Evolutionary conservation across 371 early-diverging fungal genomes (phyloP).

Genomic region (Mucor racemosus): DNA sequence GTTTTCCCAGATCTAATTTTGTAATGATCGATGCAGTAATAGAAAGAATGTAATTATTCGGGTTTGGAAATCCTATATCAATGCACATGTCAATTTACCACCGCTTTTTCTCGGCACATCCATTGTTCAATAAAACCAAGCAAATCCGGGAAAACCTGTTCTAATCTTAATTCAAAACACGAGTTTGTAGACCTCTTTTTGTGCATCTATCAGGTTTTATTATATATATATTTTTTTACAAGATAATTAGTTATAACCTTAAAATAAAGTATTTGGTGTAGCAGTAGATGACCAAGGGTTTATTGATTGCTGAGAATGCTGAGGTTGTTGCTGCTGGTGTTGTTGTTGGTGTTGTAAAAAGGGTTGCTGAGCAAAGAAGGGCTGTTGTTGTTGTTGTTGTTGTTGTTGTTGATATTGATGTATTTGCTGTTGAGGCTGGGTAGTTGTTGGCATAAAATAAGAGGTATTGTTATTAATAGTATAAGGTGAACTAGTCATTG

Average conservation of each 20-base stretch:
- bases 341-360: neutral
- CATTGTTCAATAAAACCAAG: too few relatives aligned
- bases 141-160: neutral
- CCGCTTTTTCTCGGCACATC: too few relatives aligned
- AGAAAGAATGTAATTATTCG: too few relatives aligned
- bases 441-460: constrained; percentile 10
- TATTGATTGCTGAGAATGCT: constrained; percentile 1
- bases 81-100: too few relatives aligned
- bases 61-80: too few relatives aligned
- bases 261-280: constrained; percentile 13
- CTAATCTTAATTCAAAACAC: neutral
- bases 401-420: too few relatives aligned
- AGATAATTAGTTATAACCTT: neutral
- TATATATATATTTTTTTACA: neutral
- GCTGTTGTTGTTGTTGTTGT: constrained; percentile 7
- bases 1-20: too few relatives aligned
- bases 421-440: constrained; percentile 12
- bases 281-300: constrained; percentile 6
- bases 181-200: neutral
- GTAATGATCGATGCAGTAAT: too few relatives aligned
- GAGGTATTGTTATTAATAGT: constrained; percentile 2
- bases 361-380: neutral
- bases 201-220: neutral
- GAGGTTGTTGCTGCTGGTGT: neutral
- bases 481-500: constrained; percentile 9